Percentiles rank a stretch among this genome's conserved stretches.
Evolutionary conservation across 83 land plant genomes (phyloP).

Genomic region (Picea abies): DNA sequence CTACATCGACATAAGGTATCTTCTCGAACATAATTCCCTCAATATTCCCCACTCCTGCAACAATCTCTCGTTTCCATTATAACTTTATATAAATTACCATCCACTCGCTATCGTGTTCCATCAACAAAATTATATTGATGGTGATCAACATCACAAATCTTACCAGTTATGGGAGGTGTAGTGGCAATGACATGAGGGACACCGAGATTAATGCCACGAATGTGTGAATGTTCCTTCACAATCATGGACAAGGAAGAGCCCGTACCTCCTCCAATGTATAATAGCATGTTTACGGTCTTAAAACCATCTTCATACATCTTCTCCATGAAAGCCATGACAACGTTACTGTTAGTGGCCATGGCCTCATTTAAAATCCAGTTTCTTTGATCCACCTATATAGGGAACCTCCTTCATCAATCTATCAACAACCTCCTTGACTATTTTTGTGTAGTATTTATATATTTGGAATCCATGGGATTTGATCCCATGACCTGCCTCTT

Average conservation of each 20-base stretch:
- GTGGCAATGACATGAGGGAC: not conserved
- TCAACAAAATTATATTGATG: not conserved
- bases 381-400: too few species aligned
- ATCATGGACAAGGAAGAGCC: not conserved
- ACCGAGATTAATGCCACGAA: not conserved
- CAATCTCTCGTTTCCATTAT: not conserved
- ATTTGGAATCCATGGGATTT: too few species aligned
- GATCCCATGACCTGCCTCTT: too few species aligned
- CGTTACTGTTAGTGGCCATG: not conserved
- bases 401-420: too few species aligned
- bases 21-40: conserved; percentile 20
- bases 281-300: too few species aligned
- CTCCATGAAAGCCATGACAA: not conserved
- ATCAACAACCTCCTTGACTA: too few species aligned
- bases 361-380: not conserved
- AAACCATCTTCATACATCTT: too few species aligned
- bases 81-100: not conserved
- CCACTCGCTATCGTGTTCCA: not conserved
- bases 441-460: too few species aligned
- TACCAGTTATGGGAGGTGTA: not conserved
- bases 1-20: conserved; percentile 18
- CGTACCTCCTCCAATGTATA: too few species aligned
- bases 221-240: not conserved
- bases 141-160: not conserved
- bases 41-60: conserved; percentile 3